Base-by-base conservation (phyloP, 768 basidiomycete species). In the Mycena rosella region DNA sequence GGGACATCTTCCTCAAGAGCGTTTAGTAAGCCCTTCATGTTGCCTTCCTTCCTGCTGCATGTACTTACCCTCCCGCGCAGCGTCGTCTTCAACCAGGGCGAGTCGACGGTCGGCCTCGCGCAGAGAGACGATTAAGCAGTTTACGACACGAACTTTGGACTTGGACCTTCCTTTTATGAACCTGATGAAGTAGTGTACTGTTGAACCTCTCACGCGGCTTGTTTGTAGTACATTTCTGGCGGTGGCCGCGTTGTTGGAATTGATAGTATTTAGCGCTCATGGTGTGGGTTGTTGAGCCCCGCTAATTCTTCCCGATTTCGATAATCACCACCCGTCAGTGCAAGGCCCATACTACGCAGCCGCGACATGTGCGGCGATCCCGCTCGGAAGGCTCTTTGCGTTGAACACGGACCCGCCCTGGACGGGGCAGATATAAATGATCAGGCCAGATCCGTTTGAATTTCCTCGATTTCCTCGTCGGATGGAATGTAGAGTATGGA, bases 301-400 rank as follows among this genome's bases (percentile, higher is more conserved):
- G 26, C 34, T 20, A 36, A 5, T 55, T 27, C 20, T n/a, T 55
- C 22, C 11, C 13, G 15, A 10, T 40, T 34, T 40, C 38, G 17
- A 40, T 40, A 4, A 40, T 40, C 38, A 44, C 42, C 42, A 44
- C 42, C 42, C 42, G 3, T 5, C 20, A 8, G 30, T 13, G 42
- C 63, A 65, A 9, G 56, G 56, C 3, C 55, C 60, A 42, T 78
- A 74, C 74, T 76, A 74, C 29, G 72, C 72, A 20, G 72, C 77
- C 27, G 77, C 73, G 22, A 80, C 55, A n/a, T 62, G 56, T 3
- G 75, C 80, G 44, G 75, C 73, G 20, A 80, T 66, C 29, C 79
- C 77, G 32, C 77, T 75, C 2, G 75, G 66, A 5, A 77, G 73
- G 22, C 74, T 67, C 61, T 80, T 71, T 18, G 78, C 74, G 49